Evolutionary conservation across 1,139 yeast genomes (phyloP).

Genomic region (Sugiyamaella paludigena): DNA sequence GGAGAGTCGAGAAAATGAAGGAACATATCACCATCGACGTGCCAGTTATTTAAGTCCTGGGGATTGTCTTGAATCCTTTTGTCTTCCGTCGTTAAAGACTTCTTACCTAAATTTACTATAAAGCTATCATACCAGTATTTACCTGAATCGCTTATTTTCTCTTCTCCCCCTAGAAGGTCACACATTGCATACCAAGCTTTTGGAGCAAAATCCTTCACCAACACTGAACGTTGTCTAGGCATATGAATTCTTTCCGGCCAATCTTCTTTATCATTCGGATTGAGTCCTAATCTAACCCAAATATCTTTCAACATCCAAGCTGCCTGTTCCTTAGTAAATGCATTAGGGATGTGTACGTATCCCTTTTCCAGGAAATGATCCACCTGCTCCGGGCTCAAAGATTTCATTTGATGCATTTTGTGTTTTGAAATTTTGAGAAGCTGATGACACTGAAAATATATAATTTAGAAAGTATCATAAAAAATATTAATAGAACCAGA

Average conservation of each 20-base stretch:
- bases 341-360: constrained; percentile 10
- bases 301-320: constrained; percentile 16
- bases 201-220: constrained; percentile 15
- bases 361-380: constrained; percentile 17
- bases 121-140: constrained; percentile 17
- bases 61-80: no score
- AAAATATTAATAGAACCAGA: no score
- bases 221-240: constrained; percentile 15
- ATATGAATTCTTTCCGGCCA: constrained; percentile 13
- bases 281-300: constrained; percentile 15
- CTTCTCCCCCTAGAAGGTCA: constrained; percentile 17
- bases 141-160: neutral
- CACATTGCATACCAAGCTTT: constrained; percentile 19
- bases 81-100: no score
- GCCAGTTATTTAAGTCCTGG: constrained; percentile 16
- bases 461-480: no score
- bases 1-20: constrained; percentile 19
- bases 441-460: no score
- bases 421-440: no score
- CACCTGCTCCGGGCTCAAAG: constrained; percentile 4
- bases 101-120: constrained; percentile 17
- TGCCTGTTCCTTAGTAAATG: constrained; percentile 12
- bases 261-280: constrained; percentile 13
- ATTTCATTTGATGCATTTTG: no score
- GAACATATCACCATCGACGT: constrained; percentile 19